phyloP scores from a whole-genome alignment of 805 yeast genomes.

The Metschnikowia kunwiensis region DNA sequence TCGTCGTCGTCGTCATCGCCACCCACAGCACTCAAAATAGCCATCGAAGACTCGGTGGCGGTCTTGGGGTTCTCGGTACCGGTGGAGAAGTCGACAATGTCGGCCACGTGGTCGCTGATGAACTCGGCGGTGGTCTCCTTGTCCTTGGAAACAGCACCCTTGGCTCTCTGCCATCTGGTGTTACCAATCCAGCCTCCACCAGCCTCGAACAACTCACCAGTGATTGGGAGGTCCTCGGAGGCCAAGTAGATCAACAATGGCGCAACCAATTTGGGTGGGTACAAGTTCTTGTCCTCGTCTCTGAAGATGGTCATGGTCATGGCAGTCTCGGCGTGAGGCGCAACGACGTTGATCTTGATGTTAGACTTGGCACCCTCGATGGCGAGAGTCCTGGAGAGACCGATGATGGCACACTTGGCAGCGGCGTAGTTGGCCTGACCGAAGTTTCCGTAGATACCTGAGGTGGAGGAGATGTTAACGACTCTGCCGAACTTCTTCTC shows the following conservation, averaged over 20 bases:
- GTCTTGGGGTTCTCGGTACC: constrained; percentile 55
- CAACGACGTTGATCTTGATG: constrained; percentile 77
- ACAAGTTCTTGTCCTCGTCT: constrained; percentile 74
- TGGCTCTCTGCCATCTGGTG: constrained; percentile 93
- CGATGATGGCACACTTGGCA: constrained; percentile 86
- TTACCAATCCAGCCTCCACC: constrained; percentile 97
- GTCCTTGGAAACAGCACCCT: constrained; percentile 69
- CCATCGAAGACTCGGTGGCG: constrained; percentile 76
- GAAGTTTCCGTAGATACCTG: constrained; percentile 96
- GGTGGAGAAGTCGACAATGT: constrained; percentile 58
- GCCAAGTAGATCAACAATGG: constrained; percentile 80
- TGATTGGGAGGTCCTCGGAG: constrained; percentile 66
- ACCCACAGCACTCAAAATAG: constrained; percentile 64
- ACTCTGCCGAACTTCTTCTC: constrained; percentile 79
- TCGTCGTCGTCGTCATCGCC: constrained; percentile 41
- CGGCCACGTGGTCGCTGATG: constrained; percentile 63
- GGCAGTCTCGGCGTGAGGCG: constrained; percentile 98
- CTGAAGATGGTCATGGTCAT: constrained; percentile 90
- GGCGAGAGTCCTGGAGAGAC: constrained; percentile 82
- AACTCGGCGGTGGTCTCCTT: constrained; percentile 61
- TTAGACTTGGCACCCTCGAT: constrained; percentile 81
- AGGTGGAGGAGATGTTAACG: constrained; percentile 88
- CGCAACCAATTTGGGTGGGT: constrained; percentile 85
- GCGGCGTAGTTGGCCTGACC: constrained; percentile 97
- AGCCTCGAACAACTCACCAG: constrained; percentile 83